Conservation (phyloP, 305 asterid species). For the Fraxinus dipetala region DNA sequence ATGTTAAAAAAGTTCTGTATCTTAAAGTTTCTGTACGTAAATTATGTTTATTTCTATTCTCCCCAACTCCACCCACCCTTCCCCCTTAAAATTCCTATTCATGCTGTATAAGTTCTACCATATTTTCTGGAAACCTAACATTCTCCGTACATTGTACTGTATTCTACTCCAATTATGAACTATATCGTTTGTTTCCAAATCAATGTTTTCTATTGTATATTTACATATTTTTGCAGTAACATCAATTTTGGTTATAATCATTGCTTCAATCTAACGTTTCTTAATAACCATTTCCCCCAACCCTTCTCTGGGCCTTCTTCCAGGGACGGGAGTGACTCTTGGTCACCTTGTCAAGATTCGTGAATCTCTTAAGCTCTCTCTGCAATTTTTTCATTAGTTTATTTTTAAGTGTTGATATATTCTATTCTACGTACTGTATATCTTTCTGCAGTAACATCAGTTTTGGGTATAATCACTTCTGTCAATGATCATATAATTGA, state of each 20-base stretch:
- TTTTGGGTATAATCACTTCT: conserved; percentile 69
- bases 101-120: not conserved
- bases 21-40: not conserved
- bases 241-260: conserved; percentile 33
- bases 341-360: not conserved
- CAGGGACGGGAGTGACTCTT: not conserved
- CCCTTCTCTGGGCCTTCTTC: conserved; percentile 25
- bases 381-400: not conserved
- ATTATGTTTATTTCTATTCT: not conserved
- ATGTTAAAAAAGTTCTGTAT: not conserved
- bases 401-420: not conserved
- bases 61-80: not conserved
- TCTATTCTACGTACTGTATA: conserved; percentile 4
- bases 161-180: not conserved
- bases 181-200: not conserved
- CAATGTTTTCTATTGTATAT: not conserved
- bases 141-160: not conserved
- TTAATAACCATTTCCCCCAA: conserved; percentile 28
- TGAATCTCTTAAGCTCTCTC: not conserved
- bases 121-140: not conserved
- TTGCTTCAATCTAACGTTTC: conserved; percentile 37
- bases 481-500: conserved; percentile 79
- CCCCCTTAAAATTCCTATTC: not conserved
- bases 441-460: conserved; percentile 67
- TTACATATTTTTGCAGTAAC: conserved; percentile 33